Evolutionary conservation across 192 early-diverging fungal genomes (phyloP).

Genomic region (Rhizophagus prolifer): DNA sequence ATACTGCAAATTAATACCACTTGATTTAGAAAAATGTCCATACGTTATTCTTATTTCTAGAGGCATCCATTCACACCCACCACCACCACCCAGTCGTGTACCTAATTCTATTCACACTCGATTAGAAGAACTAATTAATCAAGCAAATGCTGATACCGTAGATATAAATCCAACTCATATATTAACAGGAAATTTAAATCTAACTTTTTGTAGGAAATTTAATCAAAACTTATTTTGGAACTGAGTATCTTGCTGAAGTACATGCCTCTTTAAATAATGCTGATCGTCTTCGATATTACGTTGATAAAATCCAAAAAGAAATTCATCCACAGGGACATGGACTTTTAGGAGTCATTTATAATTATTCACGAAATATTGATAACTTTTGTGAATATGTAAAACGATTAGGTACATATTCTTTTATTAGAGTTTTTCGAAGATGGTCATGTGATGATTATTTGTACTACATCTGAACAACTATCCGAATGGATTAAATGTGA

Average conservation of each 20-base stretch:
- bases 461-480: too few relatives aligned
- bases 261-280: constrained; percentile 1
- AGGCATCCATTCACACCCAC: too few relatives aligned
- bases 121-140: neutral
- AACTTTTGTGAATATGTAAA: constrained; percentile 11
- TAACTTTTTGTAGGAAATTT: neutral
- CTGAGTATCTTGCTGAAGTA: neutral
- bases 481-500: too few relatives aligned
- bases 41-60: too few relatives aligned
- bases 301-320: constrained; percentile 13
- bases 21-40: neutral
- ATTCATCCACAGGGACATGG: neutral
- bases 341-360: neutral
- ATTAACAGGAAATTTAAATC: neutral
- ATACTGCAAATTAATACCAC: neutral
- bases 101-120: neutral
- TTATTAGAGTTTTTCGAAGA: too few relatives aligned
- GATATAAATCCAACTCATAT: constrained; percentile 5
- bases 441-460: too few relatives aligned
- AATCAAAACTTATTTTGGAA: constrained; percentile 7
- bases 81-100: too few relatives aligned
- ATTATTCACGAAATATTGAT: constrained; percentile 12
- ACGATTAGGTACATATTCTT: neutral
- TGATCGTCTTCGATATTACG: neutral
- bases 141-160: neutral